Conservation (phyloP, 805 yeast species). For the Millerozyma miso region DNA sequence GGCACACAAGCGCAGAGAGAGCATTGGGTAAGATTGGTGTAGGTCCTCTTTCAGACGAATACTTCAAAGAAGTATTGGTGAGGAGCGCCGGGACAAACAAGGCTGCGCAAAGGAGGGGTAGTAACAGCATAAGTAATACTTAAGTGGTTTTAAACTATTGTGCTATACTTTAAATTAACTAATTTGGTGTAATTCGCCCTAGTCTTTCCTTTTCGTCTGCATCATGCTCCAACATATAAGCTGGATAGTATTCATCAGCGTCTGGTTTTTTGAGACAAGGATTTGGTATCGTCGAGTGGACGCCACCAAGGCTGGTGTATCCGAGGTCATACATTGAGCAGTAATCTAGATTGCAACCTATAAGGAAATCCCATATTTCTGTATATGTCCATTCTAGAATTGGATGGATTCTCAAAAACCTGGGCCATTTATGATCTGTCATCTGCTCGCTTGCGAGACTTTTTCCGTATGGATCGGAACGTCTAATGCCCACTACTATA, state of each 20-base stretch:
- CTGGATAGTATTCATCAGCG: conserved; percentile 41
- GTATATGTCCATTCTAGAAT: conserved; percentile 81
- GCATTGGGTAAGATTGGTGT: conserved; percentile 78
- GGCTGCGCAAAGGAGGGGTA: conserved; percentile 17
- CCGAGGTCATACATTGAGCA: conserved; percentile 79
- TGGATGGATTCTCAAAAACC: conserved; percentile 80
- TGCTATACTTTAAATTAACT: conserved; percentile 1
- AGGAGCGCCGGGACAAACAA: conserved; percentile 20
- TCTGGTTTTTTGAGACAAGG: conserved; percentile 41
- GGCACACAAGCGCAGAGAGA: conserved; percentile 71
- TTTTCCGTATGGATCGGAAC: conserved; percentile 81
- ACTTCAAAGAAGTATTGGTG: conserved; percentile 22
- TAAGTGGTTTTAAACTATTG: background rate
- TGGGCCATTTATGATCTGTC: conserved; percentile 93
- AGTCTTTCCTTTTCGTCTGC: conserved; percentile 53
- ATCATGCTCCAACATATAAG: conserved; percentile 56
- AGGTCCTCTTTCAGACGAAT: conserved; percentile 62
- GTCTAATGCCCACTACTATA: conserved; percentile 82
- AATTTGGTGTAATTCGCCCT: conserved; percentile 21
- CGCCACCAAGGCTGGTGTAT: conserved; percentile 86
- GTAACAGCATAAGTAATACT: conserved; percentile 3
- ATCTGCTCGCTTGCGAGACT: conserved; percentile 54
- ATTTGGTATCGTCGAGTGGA: conserved; percentile 64
- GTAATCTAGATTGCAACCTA: conserved; percentile 55
- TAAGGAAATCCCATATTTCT: conserved; percentile 81